Conservation (phyloP, 768 basidiomycete species). For the Hygrophoropsis aurantiaca region DNA sequence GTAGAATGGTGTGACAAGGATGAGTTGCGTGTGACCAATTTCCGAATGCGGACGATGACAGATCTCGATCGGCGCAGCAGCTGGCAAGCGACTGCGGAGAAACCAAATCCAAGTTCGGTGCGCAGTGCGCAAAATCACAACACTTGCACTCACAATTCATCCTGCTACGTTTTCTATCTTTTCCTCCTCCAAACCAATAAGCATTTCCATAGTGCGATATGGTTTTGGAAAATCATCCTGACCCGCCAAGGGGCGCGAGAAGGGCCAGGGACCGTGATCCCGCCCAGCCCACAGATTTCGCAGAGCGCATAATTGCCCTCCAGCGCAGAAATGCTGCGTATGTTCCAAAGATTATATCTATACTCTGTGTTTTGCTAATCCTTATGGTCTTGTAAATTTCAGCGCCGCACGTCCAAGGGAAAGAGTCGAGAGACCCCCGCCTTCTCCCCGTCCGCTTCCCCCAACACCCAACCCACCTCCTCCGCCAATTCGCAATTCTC, state of each 20-base stretch:
- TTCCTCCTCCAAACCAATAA: neutral
- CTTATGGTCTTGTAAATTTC: conserved; percentile 11
- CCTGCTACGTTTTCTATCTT: neutral
- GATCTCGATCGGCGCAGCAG: conserved; percentile 35
- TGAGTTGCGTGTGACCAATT: neutral
- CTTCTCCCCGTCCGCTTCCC: conserved; percentile 28
- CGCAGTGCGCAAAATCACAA: conserved; percentile 10
- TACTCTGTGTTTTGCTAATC: neutral
- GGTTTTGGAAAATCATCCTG: conserved; percentile 29
- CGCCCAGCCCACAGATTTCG: conserved; percentile 46
- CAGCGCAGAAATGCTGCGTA: conserved; percentile 65
- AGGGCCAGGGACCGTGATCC: conserved; percentile 46
- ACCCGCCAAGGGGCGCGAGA: conserved; percentile 28
- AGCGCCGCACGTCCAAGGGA: conserved; percentile 50
- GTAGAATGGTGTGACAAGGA: conserved; percentile 12
- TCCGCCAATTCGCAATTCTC: conserved; percentile 22
- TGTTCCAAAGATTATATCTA: conserved; percentile 19
- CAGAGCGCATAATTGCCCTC: conserved; percentile 65
- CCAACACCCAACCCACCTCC: conserved; percentile 25
- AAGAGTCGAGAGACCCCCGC: conserved; percentile 42
- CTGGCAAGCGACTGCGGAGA: conserved; percentile 31
- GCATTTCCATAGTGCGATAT: conserved; percentile 1
- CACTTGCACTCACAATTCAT: conserved; percentile 1
- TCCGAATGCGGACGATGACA: conserved; percentile 14
- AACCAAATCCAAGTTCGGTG: too few species aligned